These are phyloP conservation scores for Pythium sp. DNA, from an alignment of 352 stramenopile species.

Conservation along the genomic window DNA sequence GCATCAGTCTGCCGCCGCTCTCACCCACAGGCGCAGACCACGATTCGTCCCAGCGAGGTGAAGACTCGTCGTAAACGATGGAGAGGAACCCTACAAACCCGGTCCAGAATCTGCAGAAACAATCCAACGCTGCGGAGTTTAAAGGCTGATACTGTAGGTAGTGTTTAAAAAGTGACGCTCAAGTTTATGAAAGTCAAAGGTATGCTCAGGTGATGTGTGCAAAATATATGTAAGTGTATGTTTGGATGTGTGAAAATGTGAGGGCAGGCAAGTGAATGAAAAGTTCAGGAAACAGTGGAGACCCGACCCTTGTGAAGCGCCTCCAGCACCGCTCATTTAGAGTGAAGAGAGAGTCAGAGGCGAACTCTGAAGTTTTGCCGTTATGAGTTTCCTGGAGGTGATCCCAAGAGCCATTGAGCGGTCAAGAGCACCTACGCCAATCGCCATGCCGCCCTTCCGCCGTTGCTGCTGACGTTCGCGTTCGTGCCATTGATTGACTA, in stretches of 20 bases:
- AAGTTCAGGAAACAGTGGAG: slow-evolving; percentile 1
- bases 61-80: slow-evolving; percentile 36
- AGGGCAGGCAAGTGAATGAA: neutral
- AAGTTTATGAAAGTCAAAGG: neutral
- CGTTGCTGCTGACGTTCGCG: neutral
- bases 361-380: slow-evolving; percentile 12
- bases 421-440: slow-evolving; percentile 5
- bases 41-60: slow-evolving; percentile 33
- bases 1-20: slow-evolving; percentile 74
- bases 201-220: neutral
- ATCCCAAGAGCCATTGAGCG: neutral
- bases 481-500: slow-evolving; percentile 3
- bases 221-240: slow-evolving; percentile 5
- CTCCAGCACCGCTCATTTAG: neutral
- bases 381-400: neutral
- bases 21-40: slow-evolving; percentile 37
- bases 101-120: neutral
- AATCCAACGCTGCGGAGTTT: neutral
- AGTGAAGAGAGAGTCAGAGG: slow-evolving; percentile 10
- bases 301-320: neutral
- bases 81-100: neutral
- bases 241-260: neutral
- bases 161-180: neutral
- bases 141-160: neutral
- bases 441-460: neutral